Conservation (phyloP, 805 yeast species). For the Alloascoidea africana region DNA sequence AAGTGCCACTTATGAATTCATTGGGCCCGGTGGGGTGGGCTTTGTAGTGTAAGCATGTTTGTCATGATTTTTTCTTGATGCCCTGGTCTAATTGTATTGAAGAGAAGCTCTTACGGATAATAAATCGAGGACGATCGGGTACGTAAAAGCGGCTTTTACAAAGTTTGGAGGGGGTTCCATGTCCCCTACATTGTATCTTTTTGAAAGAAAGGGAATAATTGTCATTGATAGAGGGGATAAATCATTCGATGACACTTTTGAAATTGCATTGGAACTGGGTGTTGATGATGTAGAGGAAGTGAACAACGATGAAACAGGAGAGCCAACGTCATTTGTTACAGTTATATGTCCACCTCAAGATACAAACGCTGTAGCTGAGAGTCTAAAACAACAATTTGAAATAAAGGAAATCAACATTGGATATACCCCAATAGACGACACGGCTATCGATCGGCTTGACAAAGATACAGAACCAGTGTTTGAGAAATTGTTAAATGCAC, state of each 20-base stretch:
- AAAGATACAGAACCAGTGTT: conserved; percentile 36
- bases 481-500: conserved; percentile 37
- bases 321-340: conserved; percentile 18
- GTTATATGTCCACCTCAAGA: conserved; percentile 51
- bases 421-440: conserved; percentile 49
- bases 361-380: conserved; percentile 44
- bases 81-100: no score
- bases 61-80: no score
- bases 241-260: conserved; percentile 53
- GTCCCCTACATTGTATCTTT: conserved; percentile 67
- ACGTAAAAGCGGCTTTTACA: conserved; percentile 59
- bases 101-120: conserved; percentile 77
- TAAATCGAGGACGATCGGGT: conserved; percentile 65
- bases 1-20: conserved; percentile 64
- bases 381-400: conserved; percentile 28
- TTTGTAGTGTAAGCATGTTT: conserved; percentile 32
- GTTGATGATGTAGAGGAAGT: conserved; percentile 37
- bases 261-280: conserved; percentile 60
- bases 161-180: conserved; percentile 47
- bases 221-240: conserved; percentile 27
- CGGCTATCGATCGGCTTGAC: conserved; percentile 36
- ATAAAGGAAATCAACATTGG: conserved; percentile 61
- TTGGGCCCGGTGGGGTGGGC: conserved; percentile 89
- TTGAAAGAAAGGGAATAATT: conserved; percentile 66
- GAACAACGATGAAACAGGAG: conserved; percentile 19